phyloP scores from a whole-genome alignment of 169 alveolate species.

The Neospora caninum region DNA sequence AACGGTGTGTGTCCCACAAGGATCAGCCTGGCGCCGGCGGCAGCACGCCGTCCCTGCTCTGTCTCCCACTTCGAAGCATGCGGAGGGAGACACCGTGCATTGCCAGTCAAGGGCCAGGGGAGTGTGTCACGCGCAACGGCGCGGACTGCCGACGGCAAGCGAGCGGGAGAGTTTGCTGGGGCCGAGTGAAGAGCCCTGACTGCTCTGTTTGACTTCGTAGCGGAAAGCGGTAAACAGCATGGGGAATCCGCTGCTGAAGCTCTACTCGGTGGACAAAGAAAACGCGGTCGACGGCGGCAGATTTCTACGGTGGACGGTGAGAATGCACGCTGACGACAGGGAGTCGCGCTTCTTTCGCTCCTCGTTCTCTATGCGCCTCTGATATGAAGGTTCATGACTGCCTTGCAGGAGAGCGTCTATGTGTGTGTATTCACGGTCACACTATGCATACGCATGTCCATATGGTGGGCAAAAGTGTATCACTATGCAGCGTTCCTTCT shows the following conservation, averaged over 20 bases:
- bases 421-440: not conserved
- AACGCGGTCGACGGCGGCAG: constrained; percentile 39
- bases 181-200: too few relatives aligned
- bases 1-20: too few relatives aligned
- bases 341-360: not conserved
- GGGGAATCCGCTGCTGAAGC: constrained; percentile 62
- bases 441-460: not conserved
- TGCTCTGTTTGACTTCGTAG: too few relatives aligned
- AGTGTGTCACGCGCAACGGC: too few relatives aligned
- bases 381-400: not conserved
- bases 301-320: constrained; percentile 44
- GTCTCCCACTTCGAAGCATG: too few relatives aligned
- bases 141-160: too few relatives aligned
- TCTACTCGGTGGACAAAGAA: constrained; percentile 51
- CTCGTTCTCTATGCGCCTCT: not conserved
- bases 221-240: not conserved
- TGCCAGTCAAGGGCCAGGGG: too few relatives aligned
- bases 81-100: too few relatives aligned
- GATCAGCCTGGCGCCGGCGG: too few relatives aligned
- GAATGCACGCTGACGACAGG: not conserved
- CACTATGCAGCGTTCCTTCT: too few relatives aligned
- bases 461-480: not conserved
- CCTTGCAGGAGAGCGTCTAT: not conserved
- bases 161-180: too few relatives aligned
- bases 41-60: too few relatives aligned